phyloP scores from a whole-genome alignment of 108 stramenopile genomes.

The Fragilaria radians region DNA sequence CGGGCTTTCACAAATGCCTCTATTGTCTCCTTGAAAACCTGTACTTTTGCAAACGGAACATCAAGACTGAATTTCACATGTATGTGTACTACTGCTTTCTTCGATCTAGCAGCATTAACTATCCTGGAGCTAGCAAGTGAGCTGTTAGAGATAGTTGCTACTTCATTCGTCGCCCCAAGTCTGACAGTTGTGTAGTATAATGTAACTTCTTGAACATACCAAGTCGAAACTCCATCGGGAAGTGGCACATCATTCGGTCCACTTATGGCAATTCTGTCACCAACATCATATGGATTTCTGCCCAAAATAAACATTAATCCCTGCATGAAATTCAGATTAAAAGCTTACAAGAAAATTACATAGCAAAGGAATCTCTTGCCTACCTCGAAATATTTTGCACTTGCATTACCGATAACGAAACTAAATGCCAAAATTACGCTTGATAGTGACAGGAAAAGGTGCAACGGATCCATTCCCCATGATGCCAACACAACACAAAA shows the following conservation, averaged over 20 bases:
- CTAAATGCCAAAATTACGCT: constrained; percentile 31
- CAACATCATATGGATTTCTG: constrained; percentile 59
- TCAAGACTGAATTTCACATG: constrained; percentile 57
- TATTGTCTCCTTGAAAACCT: constrained; percentile 43
- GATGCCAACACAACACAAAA: constrained; percentile 34
- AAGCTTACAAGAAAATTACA: background rate
- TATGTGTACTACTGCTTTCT: constrained; percentile 34
- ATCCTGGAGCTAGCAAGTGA: constrained; percentile 49
- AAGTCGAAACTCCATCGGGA: constrained; percentile 38
- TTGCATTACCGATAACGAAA: constrained; percentile 31
- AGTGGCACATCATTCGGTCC: constrained; percentile 29
- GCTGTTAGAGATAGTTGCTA: constrained; percentile 56
- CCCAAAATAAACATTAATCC: constrained; percentile 55
- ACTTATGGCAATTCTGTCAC: constrained; percentile 48
- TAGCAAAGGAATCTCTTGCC: background rate
- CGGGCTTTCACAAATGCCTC: constrained; percentile 62
- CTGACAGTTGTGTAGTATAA: constrained; percentile 54
- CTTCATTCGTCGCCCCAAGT: constrained; percentile 57
- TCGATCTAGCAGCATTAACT: constrained; percentile 67
- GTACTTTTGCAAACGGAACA: constrained; percentile 33
- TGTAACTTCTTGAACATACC: constrained; percentile 62
- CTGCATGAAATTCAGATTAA: constrained; percentile 6
- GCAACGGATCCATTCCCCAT: constrained; percentile 36
- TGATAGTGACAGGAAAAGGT: constrained; percentile 28
- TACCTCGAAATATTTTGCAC: constrained; percentile 34